Percentiles rank a stretch among this genome's conserved stretches.
These are phyloP conservation scores for Suhomyces kilbournensis DNA, from an alignment of 805 yeast genomes.

Conservation along the genomic window DNA sequence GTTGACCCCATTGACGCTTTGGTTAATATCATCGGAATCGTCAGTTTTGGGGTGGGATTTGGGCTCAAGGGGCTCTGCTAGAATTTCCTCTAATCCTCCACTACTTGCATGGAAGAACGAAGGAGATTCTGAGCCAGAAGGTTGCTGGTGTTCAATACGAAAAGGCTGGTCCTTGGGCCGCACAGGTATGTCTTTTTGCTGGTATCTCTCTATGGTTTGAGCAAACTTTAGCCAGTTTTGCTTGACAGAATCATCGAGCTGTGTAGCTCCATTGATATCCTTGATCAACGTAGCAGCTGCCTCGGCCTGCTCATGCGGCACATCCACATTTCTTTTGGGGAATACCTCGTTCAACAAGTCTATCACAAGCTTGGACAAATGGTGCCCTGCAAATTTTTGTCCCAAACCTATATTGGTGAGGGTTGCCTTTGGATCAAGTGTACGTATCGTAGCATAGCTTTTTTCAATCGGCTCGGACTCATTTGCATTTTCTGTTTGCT, in stretches of 20 bases:
- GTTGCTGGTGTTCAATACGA: slow-evolving; percentile 12
- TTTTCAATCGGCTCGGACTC: neutral
- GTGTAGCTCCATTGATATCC: neutral
- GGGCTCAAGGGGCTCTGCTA: neutral
- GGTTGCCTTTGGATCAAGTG: slow-evolving; percentile 5
- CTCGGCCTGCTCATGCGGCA: slow-evolving; percentile 1
- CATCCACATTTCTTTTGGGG: slow-evolving; percentile 4
- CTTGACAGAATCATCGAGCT: neutral
- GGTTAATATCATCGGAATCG: slow-evolving; percentile 15
- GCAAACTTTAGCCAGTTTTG: neutral
- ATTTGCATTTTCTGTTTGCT: neutral
- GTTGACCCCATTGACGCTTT: slow-evolving; percentile 15
- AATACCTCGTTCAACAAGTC: slow-evolving; percentile 5
- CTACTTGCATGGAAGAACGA: neutral
- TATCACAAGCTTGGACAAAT: neutral
- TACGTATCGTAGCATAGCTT: neutral
- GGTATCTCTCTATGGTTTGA: neutral
- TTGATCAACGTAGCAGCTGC: neutral
- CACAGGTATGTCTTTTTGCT: neutral
- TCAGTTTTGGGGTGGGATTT: neutral
- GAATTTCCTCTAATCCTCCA: slow-evolving; percentile 3
- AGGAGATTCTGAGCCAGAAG: neutral
- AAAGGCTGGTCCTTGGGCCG: slow-evolving; percentile 16
- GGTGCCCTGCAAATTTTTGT: slow-evolving; percentile 1
- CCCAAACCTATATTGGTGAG: slow-evolving; percentile 2